Conservation (phyloP, 352 stramenopile species). For the Pythium aquatile region DNA sequence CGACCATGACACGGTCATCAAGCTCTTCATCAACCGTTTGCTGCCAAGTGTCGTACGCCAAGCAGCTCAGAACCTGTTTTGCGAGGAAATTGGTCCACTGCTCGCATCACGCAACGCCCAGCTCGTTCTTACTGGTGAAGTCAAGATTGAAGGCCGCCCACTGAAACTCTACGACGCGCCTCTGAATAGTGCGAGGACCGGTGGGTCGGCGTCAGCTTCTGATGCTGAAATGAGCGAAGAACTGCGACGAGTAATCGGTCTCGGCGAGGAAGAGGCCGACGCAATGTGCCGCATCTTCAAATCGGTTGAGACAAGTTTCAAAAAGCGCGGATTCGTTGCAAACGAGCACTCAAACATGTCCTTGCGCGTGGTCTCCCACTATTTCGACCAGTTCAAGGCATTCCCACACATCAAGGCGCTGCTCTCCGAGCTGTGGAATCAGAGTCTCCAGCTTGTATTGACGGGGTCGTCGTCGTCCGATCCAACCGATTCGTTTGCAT, state of each 20-base stretch:
- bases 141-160: slow-evolving; percentile 59
- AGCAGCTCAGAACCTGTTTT: slow-evolving; percentile 59
- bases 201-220: not conserved
- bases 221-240: slow-evolving; percentile 39
- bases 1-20: slow-evolving; percentile 77
- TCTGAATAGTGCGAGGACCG: slow-evolving; percentile 30
- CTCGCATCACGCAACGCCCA: slow-evolving; percentile 57
- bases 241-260: slow-evolving; percentile 45
- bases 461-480: slow-evolving; percentile 11
- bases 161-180: slow-evolving; percentile 58
- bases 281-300: slow-evolving; percentile 51
- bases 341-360: slow-evolving; percentile 47
- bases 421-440: slow-evolving; percentile 50
- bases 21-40: slow-evolving; percentile 77
- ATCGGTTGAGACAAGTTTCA: slow-evolving; percentile 44
- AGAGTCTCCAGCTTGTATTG: slow-evolving; percentile 44
- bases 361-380: slow-evolving; percentile 62
- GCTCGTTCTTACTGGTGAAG: slow-evolving; percentile 51
- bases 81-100: slow-evolving; percentile 57
- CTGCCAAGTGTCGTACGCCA: slow-evolving; percentile 59
- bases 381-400: slow-evolving; percentile 59
- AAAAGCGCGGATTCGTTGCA: slow-evolving; percentile 54
- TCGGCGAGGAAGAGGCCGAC: slow-evolving; percentile 50
- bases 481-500: slow-evolving; percentile 34
- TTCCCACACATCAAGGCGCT: slow-evolving; percentile 47